Evolutionary conservation across 352 stramenopile genomes (phyloP).

Genomic region (Globisporangium spiculum): DNA sequence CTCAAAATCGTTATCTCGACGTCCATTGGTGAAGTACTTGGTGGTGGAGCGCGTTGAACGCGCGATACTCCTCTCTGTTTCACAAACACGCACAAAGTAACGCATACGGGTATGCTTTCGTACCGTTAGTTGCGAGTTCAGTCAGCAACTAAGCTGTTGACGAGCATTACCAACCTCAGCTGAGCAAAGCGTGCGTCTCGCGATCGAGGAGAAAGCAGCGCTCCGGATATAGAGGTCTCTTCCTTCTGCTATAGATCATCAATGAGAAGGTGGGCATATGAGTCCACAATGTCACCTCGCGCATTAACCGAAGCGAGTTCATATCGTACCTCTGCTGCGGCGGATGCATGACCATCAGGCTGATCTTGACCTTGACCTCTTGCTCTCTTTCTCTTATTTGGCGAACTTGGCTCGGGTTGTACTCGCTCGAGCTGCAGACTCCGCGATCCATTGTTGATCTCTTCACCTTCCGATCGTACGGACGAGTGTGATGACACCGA

Average conservation of each 20-base stretch:
- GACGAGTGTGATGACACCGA: constrained; percentile 2
- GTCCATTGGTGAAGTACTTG: constrained; percentile 48
- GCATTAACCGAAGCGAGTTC: not conserved
- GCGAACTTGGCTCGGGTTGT: constrained; percentile 2
- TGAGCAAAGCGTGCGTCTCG: constrained; percentile 9
- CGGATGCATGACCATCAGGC: no score
- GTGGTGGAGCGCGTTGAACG: constrained; percentile 47
- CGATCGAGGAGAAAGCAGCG: not conserved
- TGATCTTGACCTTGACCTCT: not conserved
- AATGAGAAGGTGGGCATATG: not conserved
- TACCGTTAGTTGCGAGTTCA: not conserved
- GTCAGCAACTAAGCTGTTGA: not conserved
- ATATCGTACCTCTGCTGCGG: not conserved
- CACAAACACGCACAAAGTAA: no score
- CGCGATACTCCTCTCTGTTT: constrained; percentile 40
- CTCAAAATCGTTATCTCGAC: not conserved
- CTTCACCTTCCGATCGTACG: constrained; percentile 1
- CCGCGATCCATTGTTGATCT: not conserved
- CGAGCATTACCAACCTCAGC: constrained; percentile 7
- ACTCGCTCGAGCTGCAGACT: not conserved
- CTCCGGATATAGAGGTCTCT: not conserved
- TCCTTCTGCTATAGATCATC: not conserved
- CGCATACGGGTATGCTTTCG: not conserved
- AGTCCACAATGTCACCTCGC: not conserved
- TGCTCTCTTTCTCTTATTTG: constrained; percentile 1